A percentile compares a stretch with the other conserved stretches of the same genome.
These are phyloP conservation scores for Daldinia sp. DNA, from an alignment of 2,329 filamentous ascomycete genomes.

Conservation along the genomic window DNA sequence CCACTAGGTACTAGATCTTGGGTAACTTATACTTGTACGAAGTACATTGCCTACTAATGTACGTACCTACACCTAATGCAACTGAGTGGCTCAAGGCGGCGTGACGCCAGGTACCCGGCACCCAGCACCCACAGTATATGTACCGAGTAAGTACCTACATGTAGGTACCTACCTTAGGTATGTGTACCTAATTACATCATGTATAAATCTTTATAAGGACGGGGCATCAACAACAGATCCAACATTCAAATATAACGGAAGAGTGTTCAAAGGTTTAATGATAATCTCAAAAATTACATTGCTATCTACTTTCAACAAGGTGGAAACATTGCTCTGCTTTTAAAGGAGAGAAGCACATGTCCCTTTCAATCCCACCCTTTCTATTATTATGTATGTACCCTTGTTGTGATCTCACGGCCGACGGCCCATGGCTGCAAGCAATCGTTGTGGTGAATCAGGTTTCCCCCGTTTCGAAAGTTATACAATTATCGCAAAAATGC, in stretches of 20 bases:
- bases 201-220: background rate
- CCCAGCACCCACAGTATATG: background rate
- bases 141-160: background rate
- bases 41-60: too few relatives aligned
- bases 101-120: background rate
- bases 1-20: background rate
- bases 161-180: background rate
- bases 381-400: background rate
- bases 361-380: background rate
- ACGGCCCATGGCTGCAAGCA: background rate
- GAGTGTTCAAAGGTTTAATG: background rate
- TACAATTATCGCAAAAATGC: background rate
- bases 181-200: background rate
- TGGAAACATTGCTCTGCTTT: background rate
- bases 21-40: too few relatives aligned
- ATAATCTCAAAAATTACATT: constrained; percentile 2
- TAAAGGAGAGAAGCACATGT: background rate
- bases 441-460: background rate
- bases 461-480: constrained; percentile 1
- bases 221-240: background rate
- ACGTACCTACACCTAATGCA: background rate
- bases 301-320: background rate
- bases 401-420: background rate
- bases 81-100: background rate
- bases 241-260: background rate